Evolutionary conservation across 2,329 filamentous ascomycete genomes (phyloP).

Genomic region (Alternaria triticina): DNA sequence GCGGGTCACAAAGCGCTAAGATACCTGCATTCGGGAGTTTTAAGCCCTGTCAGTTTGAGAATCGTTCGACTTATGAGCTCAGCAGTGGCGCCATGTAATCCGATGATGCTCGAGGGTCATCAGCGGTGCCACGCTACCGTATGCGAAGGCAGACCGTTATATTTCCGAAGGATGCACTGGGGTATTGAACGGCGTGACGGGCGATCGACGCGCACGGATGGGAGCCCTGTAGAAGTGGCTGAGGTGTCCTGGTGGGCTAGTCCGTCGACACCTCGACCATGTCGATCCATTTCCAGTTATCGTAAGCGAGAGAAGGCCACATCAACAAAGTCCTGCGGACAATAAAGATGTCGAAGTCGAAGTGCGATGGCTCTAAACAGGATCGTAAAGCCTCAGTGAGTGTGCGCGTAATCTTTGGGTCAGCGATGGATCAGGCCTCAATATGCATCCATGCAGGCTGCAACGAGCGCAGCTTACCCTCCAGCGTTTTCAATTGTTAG

Average conservation of each 20-base stretch:
- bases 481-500: background rate
- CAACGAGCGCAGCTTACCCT: background rate
- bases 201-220: too few species aligned
- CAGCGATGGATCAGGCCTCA: background rate
- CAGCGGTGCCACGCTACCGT: background rate
- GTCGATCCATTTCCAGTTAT: background rate
- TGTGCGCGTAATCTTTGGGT: background rate
- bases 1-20: background rate
- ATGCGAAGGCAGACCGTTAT: background rate
- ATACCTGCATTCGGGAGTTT: background rate
- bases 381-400: background rate
- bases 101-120: background rate
- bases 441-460: background rate
- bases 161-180: background rate
- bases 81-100: background rate
- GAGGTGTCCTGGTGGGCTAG: background rate
- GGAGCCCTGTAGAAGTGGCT: background rate
- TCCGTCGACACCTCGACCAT: background rate
- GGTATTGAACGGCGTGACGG: background rate
- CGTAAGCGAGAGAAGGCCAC: background rate
- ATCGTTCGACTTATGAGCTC: conserved; percentile 1
- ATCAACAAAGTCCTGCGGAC: background rate
- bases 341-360: background rate
- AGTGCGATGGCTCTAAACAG: background rate
- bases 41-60: background rate